Percentiles rank a stretch among this genome's conserved stretches.
Conservation (phyloP, 1,284 basidiomycete genomes). For the Xerocomus amazonicus region DNA sequence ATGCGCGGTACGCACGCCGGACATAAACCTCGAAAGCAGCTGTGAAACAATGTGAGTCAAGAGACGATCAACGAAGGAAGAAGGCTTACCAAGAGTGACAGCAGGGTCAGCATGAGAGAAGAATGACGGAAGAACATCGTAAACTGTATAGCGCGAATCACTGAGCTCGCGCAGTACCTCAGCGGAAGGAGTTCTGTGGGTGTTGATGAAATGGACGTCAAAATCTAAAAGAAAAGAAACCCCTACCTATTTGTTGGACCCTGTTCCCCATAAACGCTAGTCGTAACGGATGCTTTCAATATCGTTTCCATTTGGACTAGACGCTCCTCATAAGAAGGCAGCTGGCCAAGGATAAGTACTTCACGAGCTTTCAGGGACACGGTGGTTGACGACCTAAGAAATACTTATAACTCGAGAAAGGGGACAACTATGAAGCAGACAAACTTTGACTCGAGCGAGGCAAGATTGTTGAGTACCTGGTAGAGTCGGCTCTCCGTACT, state of each 20-base stretch:
- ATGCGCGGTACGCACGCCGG: conserved; percentile 93
- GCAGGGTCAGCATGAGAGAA: conserved; percentile 85
- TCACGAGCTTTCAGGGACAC: conserved; percentile 97
- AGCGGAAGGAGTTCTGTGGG: conserved; percentile 66
- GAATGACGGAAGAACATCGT: conserved; percentile 95
- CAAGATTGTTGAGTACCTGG: conserved; percentile 74
- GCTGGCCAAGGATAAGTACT: conserved; percentile 91
- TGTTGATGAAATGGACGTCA: background rate
- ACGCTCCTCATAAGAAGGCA: conserved; percentile 97
- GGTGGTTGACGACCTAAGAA: conserved; percentile 70
- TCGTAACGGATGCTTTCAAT: conserved; percentile 83
- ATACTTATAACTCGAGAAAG: conserved; percentile 6
- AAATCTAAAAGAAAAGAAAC: background rate
- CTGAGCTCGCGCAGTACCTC: conserved; percentile 91
- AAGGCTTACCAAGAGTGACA: conserved; percentile 70
- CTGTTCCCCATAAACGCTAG: conserved; percentile 86
- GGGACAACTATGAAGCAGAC: conserved; percentile 23
- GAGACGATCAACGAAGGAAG: background rate
- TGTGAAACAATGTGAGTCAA: conserved; percentile 30
- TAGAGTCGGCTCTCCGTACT: conserved; percentile 68
- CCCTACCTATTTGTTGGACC: conserved; percentile 59
- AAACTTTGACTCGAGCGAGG: conserved; percentile 83
- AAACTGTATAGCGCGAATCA: conserved; percentile 96
- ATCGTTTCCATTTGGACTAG: conserved; percentile 92
- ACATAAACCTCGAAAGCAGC: conserved; percentile 97